These are phyloP conservation scores for Dictyostelium intermedium DNA, from an alignment of 78 protist genomes.

Conservation along the genomic window DNA sequence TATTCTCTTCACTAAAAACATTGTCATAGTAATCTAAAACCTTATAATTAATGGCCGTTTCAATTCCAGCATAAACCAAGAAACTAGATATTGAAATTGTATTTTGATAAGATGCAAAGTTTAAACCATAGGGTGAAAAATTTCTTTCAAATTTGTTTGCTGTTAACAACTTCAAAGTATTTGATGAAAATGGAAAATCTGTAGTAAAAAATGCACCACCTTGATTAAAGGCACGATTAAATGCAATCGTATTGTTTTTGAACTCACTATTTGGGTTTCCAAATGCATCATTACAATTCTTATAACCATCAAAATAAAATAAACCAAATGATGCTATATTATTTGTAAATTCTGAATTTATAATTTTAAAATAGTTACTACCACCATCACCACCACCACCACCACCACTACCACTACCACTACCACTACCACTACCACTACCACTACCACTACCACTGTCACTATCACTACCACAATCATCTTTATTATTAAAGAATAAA, in stretches of 20 bases:
- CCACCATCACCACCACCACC: neutral
- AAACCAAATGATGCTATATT: neutral
- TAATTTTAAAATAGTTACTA: neutral
- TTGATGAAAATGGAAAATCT: neutral
- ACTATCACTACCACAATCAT: neutral
- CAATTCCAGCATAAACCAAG: neutral
- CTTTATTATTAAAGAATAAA: neutral
- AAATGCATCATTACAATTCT: neutral
- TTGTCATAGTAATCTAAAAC: neutral
- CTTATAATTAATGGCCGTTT: neutral
- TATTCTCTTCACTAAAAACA: neutral
- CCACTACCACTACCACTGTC: neutral
- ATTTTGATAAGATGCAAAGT: neutral
- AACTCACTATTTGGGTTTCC: neutral
- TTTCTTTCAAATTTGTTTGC: neutral
- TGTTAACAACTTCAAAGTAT: too few relatives aligned
- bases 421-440: neutral
- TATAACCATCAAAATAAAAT: neutral
- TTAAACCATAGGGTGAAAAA: neutral
- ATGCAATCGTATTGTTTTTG: neutral
- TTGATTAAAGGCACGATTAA: neutral
- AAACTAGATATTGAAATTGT: neutral
- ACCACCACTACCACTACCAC: neutral
- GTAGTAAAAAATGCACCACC: neutral
- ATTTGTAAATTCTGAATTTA: neutral